Base-by-base conservation (phyloP, 352 stramenopile species). In the Globisporangium cystogenes region DNA sequence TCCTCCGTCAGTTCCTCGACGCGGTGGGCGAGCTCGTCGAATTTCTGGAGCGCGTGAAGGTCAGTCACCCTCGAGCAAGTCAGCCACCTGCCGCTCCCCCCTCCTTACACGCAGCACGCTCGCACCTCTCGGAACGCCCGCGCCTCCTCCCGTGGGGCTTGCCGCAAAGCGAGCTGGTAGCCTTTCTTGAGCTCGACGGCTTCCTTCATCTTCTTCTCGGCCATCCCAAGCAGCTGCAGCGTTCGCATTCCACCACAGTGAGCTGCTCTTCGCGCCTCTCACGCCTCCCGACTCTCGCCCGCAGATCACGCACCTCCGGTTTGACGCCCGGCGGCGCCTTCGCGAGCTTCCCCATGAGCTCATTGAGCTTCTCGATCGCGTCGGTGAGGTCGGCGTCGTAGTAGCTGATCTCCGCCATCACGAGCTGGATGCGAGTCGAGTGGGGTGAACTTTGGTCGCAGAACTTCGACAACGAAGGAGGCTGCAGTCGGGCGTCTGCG, bases 401-500 rank as follows among this genome's bases (percentile, higher is more conserved):
- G 70, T 95, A 93, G 53, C 77, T 87, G 68, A 92, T 88, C 69
- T 95, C 84, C 14, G 79, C 76, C 84, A 95, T 95, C 39, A 33
- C 29, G 15, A 7, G 8, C 29, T 35, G 29, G 29, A 35, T 15
- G 14, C 33, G 33, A 39, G 33, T 12, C 8, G 29, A 35, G 11
- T 8, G 10, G 3, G 29, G 29, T 1, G 29, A 35, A 8, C 29
- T 35, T 35, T 35, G 29, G 29, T 35, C 29, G 29, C n/a, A n/a
- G n/a, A n/a, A n/a, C n/a, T n/a, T n/a, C n/a, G n/a, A n/a, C n/a
- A n/a, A n/a, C n/a, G n/a, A n/a, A n/a, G n/a, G 27, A 31, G 10
- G 27, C 27, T 31, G 27, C 27, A 31, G 27, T 11, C 27, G 4
- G 27, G n/a, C n/a, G n/a, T n/a, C n/a, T n/a, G n/a, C 10, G 27